phyloP scores from a whole-genome alignment of 2,329 filamentous ascomycete genomes.

The Fusarium transvaalense region DNA sequence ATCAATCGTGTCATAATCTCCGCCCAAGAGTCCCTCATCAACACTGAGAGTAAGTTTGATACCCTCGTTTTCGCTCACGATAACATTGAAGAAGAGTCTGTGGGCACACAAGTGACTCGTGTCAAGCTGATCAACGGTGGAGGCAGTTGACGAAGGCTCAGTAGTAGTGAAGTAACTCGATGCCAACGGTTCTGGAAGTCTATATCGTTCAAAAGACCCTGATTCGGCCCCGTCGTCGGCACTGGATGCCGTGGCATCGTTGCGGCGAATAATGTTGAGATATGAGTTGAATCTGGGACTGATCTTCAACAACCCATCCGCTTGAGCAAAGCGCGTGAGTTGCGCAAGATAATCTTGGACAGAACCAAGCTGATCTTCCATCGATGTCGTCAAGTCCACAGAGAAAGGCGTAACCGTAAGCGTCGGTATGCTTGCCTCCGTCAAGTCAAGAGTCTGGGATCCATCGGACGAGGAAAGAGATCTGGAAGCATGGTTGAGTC shows the following conservation, averaged over 20 bases:
- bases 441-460: constrained; percentile 12
- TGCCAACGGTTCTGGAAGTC: constrained; percentile 17
- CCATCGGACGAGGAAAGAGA: constrained; percentile 14
- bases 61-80: not conserved
- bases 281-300: constrained; percentile 13
- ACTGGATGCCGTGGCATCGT: rapidly evolving
- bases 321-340: constrained; percentile 10
- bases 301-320: not conserved
- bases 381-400: not conserved
- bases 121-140: constrained; percentile 4
- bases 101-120: not conserved
- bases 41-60: not conserved
- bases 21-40: not conserved
- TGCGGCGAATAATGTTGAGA: constrained; percentile 20
- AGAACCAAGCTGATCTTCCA: not conserved
- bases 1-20: not conserved
- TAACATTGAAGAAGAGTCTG: constrained; percentile 11
- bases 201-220: not conserved
- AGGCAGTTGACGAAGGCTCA: not conserved
- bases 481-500: constrained; percentile 25
- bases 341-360: constrained; percentile 22
- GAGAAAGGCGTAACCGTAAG: constrained; percentile 10
- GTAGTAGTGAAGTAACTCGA: constrained; percentile 14
- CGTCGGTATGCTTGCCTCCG: constrained; percentile 1
- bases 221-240: rapidly evolving